Evolutionary conservation across 768 basidiomycete genomes (phyloP).

Genomic region (Tylopilus rubrobrunneus): DNA sequence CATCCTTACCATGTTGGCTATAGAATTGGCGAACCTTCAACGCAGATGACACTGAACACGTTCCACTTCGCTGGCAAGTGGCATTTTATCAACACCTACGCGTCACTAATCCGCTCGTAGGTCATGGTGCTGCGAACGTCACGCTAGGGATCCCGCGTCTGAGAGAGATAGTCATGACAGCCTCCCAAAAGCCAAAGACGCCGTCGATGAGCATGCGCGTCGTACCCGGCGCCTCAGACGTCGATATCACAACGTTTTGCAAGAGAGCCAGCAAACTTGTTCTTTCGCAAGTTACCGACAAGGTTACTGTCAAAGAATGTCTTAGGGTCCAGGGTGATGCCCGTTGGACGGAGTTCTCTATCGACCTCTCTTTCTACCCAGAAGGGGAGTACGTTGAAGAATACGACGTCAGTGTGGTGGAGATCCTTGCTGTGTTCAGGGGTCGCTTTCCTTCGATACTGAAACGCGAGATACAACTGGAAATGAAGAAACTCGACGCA

Average conservation of each 20-base stretch:
- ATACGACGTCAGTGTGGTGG: constrained; percentile 68
- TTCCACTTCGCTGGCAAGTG: constrained; percentile 95
- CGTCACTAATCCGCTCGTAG: constrained; percentile 36
- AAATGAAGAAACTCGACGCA: constrained; percentile 81
- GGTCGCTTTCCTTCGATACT: constrained; percentile 74
- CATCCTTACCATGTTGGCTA: not conserved
- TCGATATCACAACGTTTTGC: constrained; percentile 74
- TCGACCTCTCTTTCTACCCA: constrained; percentile 84
- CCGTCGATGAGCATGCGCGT: constrained; percentile 93
- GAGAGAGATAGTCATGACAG: constrained; percentile 99
- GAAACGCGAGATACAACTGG: constrained; percentile 80
- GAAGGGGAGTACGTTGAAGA: constrained; percentile 77
- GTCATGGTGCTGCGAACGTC: constrained; percentile 98
- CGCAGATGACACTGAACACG: constrained; percentile 99
- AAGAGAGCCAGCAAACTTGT: constrained; percentile 83
- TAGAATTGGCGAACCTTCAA: constrained; percentile 97
- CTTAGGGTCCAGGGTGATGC: constrained; percentile 62
- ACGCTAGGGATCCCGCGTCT: constrained; percentile 98
- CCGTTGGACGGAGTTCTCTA: constrained; percentile 74
- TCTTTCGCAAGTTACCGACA: constrained; percentile 85
- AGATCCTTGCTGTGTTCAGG: constrained; percentile 71
- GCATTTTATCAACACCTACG: not conserved
- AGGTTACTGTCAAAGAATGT: constrained; percentile 75
- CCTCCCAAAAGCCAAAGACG: constrained; percentile 91
- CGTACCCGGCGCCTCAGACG: constrained; percentile 44